Evolutionary conservation across 2,329 filamentous ascomycete species (phyloP).

Genomic region (Monilinia fructigena): DNA sequence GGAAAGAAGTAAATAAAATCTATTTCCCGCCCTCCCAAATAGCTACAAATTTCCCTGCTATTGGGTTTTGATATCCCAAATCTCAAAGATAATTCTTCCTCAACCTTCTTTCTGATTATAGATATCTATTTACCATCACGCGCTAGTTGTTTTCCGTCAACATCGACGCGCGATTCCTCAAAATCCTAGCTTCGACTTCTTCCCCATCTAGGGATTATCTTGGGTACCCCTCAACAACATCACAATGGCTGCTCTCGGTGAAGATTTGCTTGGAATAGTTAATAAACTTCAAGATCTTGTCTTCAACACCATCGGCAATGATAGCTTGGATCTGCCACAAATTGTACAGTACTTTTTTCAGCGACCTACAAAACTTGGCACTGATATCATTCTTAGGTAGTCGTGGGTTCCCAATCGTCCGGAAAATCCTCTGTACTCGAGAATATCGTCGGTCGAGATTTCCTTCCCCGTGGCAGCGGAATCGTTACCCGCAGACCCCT

Average conservation of each 20-base stretch:
- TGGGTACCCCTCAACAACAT: slow-evolving; percentile 34
- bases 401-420: slow-evolving; percentile 96
- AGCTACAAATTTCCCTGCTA: slow-evolving; percentile 19
- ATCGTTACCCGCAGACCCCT: slow-evolving; percentile 93
- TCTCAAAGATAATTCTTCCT: neutral
- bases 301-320: slow-evolving; percentile 99
- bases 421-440: slow-evolving; percentile 98
- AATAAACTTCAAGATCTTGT: slow-evolving; percentile 98
- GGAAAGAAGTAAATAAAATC: slow-evolving; percentile 22
- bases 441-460: slow-evolving; percentile 97
- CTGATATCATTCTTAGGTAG: slow-evolving; percentile 61
- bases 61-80: slow-evolving; percentile 9
- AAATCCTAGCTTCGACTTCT: slow-evolving; percentile 21
- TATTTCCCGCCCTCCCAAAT: neutral
- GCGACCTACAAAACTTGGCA: slow-evolving; percentile 25
- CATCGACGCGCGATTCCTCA: slow-evolving; percentile 17
- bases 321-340: slow-evolving; percentile 94
- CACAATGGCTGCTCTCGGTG: slow-evolving; percentile 86
- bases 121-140: neutral
- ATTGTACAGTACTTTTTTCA: slow-evolving; percentile 65
- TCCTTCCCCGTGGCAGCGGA: slow-evolving; percentile 91
- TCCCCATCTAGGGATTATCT: slow-evolving; percentile 10
- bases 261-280: slow-evolving; percentile 91
- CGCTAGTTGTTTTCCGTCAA: slow-evolving; percentile 4
- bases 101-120: slow-evolving; percentile 1